These are phyloP conservation scores for Zalaria obscura DNA, from an alignment of 2,329 filamentous ascomycete genomes.

Conservation along the genomic window DNA sequence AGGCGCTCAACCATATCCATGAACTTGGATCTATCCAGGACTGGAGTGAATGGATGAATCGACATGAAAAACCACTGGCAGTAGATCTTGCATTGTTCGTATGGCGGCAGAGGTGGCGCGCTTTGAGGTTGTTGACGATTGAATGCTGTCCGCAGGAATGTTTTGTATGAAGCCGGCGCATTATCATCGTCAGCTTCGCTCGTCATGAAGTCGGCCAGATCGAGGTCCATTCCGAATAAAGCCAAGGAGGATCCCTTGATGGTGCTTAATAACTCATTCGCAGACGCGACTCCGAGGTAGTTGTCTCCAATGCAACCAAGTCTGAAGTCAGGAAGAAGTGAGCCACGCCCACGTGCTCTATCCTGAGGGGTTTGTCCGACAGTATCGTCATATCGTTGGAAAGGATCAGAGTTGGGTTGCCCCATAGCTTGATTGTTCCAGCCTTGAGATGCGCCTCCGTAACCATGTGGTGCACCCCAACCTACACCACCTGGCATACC, in stretches of 20 bases:
- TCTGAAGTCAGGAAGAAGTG: conserved; percentile 30
- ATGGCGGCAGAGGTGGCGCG: conserved; percentile 45
- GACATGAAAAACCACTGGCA: conserved; percentile 64
- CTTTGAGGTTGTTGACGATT: conserved; percentile 42
- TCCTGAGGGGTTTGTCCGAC: neutral
- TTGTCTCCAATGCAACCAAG: conserved; percentile 40
- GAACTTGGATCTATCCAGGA: conserved; percentile 65
- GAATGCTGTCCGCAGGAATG: conserved; percentile 52
- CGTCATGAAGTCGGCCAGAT: conserved; percentile 58
- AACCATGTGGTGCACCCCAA: neutral
- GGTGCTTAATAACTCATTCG: conserved; percentile 52
- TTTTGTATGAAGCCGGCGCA: conserved; percentile 51
- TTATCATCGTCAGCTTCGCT: conserved; percentile 50
- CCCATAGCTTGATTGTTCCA: neutral
- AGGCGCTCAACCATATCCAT: conserved; percentile 52
- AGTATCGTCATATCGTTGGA: neutral
- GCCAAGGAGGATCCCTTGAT: conserved; percentile 66
- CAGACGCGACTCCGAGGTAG: conserved; percentile 50
- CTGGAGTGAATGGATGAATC: conserved; percentile 56
- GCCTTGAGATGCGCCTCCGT: neutral
- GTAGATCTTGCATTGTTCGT: conserved; percentile 52
- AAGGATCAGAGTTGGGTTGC: neutral
- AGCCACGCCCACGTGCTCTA: conserved; percentile 1
- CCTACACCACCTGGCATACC: neutral
- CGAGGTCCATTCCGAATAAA: conserved; percentile 65